Evolutionary conservation across 1,284 basidiomycete species (phyloP).

Genomic region (Xerocomus nothofagi): DNA sequence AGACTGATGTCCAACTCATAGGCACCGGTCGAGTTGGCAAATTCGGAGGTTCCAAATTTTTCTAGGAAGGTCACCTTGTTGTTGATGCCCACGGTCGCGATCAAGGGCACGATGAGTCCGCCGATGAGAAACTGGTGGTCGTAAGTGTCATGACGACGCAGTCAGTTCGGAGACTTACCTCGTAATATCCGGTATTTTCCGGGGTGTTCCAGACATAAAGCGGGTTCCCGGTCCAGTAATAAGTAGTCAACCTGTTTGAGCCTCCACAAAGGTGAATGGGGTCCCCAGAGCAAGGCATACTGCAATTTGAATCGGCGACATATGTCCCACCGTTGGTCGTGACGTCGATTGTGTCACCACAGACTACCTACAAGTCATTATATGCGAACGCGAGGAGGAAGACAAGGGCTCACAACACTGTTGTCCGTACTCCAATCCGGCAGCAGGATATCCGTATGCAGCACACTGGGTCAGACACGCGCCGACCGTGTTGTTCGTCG

Average conservation of each 20-base stretch:
- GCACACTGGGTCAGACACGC: conserved; percentile 65
- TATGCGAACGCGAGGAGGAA: not conserved
- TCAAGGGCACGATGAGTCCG: conserved; percentile 67
- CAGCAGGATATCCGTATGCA: conserved; percentile 63
- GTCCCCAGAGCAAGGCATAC: conserved; percentile 64
- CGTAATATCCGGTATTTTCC: conserved; percentile 60
- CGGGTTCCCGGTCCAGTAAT: conserved; percentile 56
- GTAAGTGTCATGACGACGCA: not conserved
- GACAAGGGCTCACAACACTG: conserved; percentile 60
- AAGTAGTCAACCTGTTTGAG: conserved; percentile 48
- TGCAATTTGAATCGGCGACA: conserved; percentile 53
- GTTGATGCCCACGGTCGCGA: conserved; percentile 74
- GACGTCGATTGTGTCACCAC: conserved; percentile 63
- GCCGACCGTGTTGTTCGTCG: conserved; percentile 59
- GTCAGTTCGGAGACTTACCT: conserved; percentile 42
- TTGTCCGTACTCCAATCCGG: conserved; percentile 57
- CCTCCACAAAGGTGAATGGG: conserved; percentile 65
- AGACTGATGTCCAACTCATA: conserved; percentile 71
- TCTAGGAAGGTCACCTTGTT: conserved; percentile 77
- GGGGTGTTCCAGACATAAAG: conserved; percentile 66
- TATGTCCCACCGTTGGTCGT: conserved; percentile 40
- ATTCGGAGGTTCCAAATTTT: conserved; percentile 55
- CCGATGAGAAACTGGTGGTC: conserved; percentile 52
- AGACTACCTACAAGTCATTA: conserved; percentile 43
- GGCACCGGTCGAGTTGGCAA: conserved; percentile 67